Base-by-base conservation (phyloP, 148 eudicot species). In the Mesembryanthemum crystallinum region DNA sequence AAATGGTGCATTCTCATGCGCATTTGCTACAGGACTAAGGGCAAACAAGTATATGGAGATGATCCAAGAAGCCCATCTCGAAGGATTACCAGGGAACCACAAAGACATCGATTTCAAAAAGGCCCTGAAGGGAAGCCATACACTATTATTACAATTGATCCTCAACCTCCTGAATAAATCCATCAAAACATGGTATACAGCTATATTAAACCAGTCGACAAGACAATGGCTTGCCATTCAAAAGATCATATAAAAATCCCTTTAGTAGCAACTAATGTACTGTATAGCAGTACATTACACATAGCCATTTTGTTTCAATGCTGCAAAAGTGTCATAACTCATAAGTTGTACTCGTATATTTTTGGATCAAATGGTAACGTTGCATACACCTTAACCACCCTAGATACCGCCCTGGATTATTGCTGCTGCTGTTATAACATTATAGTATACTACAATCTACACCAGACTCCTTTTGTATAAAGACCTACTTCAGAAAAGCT, bases 21-120 rank as follows among this genome's bases (percentile, higher is more conserved):
- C 84, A 77, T 82, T 73, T 12, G 78, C 83, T 62, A 42, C 80
- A 47, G 84, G 80, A 76, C 35, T 69, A 63, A 82, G 80, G 60
- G 75, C 72, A 35, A 84, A 39, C 67, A 85, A 70, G 79, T 73
- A 82, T 61, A 87, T 60, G 35, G 76, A 39, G 67, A 85, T 68
- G 58, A 80, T 67, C 67, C 76, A 76, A 54, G 76, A 72, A 67
- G 75, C 68, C 79, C 75, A 71, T 33, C 21, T 76, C 13, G 55
- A 51, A 1, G 51, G 27, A 57, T 32, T 71, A 70, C 33, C 57
- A 23, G 33, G 39, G 73, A 45, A 43, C 23, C 75, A 71, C 17
- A 70, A 77, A 12, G 72, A 66, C 67, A 42, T 80, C 76, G 79
- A 72, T 24, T 58, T 66, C 73, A 76, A 49, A 63, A 64, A 64